These are phyloP conservation scores for Melastoma candidum DNA, from an alignment of 441 rosid genomes.

Conservation along the genomic window DNA sequence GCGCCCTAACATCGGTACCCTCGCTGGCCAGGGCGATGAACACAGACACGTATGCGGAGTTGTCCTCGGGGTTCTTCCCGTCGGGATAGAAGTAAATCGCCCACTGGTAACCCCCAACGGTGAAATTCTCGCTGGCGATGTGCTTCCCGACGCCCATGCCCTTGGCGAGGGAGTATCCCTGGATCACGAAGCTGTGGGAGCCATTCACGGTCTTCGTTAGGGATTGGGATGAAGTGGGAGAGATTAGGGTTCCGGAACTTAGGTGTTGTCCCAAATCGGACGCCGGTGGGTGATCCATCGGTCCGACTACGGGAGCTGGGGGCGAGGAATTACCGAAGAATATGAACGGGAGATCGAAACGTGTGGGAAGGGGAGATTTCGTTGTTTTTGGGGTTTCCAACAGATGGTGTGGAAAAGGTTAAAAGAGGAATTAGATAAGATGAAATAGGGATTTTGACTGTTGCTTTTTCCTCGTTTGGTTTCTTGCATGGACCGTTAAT, in stretches of 20 bases:
- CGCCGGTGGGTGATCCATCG: conserved; percentile 11
- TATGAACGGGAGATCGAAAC: neutral
- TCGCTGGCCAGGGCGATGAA: conserved; percentile 93
- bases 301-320: neutral
- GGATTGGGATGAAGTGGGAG: conserved; percentile 74
- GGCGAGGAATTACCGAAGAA: neutral
- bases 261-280: neutral
- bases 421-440: too few relatives aligned
- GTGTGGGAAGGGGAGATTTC: too few relatives aligned
- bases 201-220: conserved; percentile 81
- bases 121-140: conserved; percentile 86
- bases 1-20: conserved; percentile 83
- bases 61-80: conserved; percentile 81
- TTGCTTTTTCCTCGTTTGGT: too few relatives aligned
- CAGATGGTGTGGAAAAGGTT: too few relatives aligned
- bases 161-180: conserved; percentile 82
- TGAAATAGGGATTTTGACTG: too few relatives aligned
- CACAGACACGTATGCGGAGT: conserved; percentile 70
- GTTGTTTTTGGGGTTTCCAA: too few relatives aligned
- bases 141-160: conserved; percentile 84
- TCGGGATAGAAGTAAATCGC: conserved; percentile 88
- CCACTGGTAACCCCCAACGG: conserved; percentile 81
- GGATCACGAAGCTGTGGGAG: conserved; percentile 73
- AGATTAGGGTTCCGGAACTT: conserved; percentile 22
- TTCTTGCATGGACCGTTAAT: too few relatives aligned